Percentiles rank a stretch among this genome's conserved stretches.
phyloP scores from a whole-genome alignment of 2,329 filamentous ascomycete species.

The Coniochaeta hoffmannii region DNA sequence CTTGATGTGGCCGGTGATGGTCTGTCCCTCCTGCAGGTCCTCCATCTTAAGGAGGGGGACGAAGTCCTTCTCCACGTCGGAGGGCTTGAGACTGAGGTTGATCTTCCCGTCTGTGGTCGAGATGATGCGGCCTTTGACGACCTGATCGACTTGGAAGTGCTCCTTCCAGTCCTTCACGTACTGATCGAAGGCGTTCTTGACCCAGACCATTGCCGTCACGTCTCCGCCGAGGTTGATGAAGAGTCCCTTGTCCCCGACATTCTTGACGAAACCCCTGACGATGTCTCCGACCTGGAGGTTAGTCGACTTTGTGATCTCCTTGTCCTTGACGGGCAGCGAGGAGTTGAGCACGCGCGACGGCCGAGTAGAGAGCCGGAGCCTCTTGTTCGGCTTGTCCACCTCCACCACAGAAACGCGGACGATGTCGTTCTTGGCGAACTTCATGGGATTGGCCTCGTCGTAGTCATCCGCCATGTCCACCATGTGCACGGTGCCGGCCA shows the following conservation, averaged over 20 bases:
- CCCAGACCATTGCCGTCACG: constrained; percentile 74
- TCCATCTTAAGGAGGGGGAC: constrained; percentile 63
- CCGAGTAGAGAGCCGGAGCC: constrained; percentile 70
- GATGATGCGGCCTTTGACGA: constrained; percentile 81
- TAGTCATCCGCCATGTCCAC: constrained; percentile 85
- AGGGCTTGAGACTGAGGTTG: constrained; percentile 82
- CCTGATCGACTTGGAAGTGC: constrained; percentile 77
- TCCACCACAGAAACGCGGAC: constrained; percentile 79
- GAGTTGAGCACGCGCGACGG: constrained; percentile 88
- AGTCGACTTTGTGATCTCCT: constrained; percentile 63
- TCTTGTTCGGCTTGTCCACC: constrained; percentile 79
- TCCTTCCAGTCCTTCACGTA: constrained; percentile 96
- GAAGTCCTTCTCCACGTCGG: constrained; percentile 73
- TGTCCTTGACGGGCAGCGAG: constrained; percentile 70
- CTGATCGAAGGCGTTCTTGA: constrained; percentile 81
- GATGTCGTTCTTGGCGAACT: constrained; percentile 76
- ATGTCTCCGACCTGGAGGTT: constrained; percentile 72
- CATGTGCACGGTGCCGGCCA: constrained; percentile 74
- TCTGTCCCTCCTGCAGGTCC: constrained; percentile 72
- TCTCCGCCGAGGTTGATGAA: constrained; percentile 79
- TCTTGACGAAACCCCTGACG: constrained; percentile 86
- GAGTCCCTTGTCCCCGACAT: constrained; percentile 79
- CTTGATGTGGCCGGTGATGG: constrained; percentile 82
- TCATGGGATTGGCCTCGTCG: constrained; percentile 65
- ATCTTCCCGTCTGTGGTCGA: constrained; percentile 62